Evolutionary conservation across 2,329 filamentous ascomycete species (phyloP).

Genomic region (Hypocrella siamensis): DNA sequence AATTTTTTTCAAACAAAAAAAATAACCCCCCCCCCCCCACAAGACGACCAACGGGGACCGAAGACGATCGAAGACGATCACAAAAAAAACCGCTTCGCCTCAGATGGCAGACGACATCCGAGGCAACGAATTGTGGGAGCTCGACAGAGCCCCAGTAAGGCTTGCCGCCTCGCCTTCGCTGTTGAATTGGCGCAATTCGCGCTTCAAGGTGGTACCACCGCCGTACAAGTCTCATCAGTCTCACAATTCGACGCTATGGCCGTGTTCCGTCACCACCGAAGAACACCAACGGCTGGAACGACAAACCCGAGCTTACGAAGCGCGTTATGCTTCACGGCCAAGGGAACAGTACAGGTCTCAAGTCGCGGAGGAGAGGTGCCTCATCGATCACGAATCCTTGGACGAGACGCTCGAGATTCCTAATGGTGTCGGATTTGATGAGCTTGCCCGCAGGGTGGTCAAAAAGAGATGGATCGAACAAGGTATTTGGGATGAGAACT

Average conservation of each 20-base stretch:
- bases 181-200: too few relatives aligned
- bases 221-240: background rate
- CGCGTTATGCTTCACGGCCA: background rate
- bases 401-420: background rate
- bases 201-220: background rate
- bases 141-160: too few relatives aligned
- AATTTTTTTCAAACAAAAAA: too few relatives aligned
- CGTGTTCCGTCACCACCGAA: background rate
- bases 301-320: background rate
- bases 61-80: too few relatives aligned
- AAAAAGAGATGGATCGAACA: conserved; percentile 3
- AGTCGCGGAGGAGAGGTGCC: background rate
- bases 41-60: too few relatives aligned
- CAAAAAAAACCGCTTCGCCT: too few relatives aligned
- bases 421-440: background rate
- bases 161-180: too few relatives aligned
- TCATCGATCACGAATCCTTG: background rate
- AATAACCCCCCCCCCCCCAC: too few relatives aligned
- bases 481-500: conserved; percentile 2
- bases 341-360: background rate
- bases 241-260: background rate
- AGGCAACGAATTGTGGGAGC: too few relatives aligned
- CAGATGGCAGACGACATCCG: too few relatives aligned
- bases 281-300: background rate
- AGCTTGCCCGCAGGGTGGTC: background rate